These are phyloP conservation scores for Cenococcum geophilum DNA, from an alignment of 495 filamentous ascomycete species.

Conservation along the genomic window DNA sequence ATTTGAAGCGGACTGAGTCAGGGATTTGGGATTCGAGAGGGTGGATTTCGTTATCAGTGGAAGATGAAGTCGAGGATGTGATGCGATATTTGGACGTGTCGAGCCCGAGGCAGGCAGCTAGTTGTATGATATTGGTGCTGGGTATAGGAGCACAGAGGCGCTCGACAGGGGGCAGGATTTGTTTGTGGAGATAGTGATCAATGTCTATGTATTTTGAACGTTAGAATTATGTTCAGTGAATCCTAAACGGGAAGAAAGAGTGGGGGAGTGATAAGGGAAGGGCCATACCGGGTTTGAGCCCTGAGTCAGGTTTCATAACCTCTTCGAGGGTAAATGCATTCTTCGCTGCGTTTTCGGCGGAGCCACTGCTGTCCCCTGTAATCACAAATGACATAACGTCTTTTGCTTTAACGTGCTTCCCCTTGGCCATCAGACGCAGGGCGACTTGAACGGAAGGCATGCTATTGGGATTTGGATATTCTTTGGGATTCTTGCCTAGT, in stretches of 20 bases:
- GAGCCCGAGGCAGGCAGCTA: constrained; percentile 89
- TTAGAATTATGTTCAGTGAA: constrained; percentile 28
- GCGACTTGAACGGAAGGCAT: constrained; percentile 99
- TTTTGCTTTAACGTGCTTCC: constrained; percentile 80
- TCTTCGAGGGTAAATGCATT: constrained; percentile 83
- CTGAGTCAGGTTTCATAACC: constrained; percentile 67
- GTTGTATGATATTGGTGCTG: constrained; percentile 78
- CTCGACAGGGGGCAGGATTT: constrained; percentile 97
- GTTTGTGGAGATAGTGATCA: constrained; percentile 96
- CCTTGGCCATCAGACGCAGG: constrained; percentile 75
- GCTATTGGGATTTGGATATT: constrained; percentile 84
- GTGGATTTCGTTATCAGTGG: constrained; percentile 54
- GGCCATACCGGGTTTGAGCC: constrained; percentile 49
- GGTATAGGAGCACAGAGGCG: constrained; percentile 93
- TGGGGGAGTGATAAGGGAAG: not conserved
- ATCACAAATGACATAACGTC: constrained; percentile 96
- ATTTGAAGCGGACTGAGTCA: constrained; percentile 75
- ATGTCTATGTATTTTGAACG: constrained; percentile 48
- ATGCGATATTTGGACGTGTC: constrained; percentile 80
- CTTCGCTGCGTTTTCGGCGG: constrained; percentile 71
- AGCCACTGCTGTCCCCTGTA: constrained; percentile 66
- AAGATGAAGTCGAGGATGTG: constrained; percentile 44
- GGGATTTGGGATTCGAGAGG: constrained; percentile 91
- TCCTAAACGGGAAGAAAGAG: constrained; percentile 1
- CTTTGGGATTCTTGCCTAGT: constrained; percentile 85